A percentile compares a stretch with the other conserved stretches of the same genome.
phyloP scores from a whole-genome alignment of 768 basidiomycete genomes.

The Russula sp. region DNA sequence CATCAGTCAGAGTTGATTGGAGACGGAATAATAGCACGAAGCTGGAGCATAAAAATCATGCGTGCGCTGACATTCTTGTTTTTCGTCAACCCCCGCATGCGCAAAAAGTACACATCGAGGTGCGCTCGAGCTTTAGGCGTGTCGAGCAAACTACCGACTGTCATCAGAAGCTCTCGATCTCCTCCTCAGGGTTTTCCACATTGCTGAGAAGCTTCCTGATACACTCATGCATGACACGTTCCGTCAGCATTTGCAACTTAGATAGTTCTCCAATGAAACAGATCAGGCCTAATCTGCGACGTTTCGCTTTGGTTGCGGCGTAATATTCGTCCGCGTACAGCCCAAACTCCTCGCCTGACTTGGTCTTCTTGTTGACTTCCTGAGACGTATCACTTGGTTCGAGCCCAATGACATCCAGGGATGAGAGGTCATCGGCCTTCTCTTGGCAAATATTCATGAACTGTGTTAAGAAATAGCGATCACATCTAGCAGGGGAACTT shows the following conservation, averaged over 20 bases:
- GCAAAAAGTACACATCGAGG: conserved; percentile 89
- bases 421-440: conserved; percentile 85
- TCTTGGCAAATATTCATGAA: conserved; percentile 95
- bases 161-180: conserved; percentile 89
- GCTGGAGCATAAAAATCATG: conserved; percentile 95
- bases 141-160: conserved; percentile 82
- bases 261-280: conserved; percentile 98
- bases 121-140: conserved; percentile 73
- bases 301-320: conserved; percentile 93
- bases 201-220: conserved; percentile 92
- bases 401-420: conserved; percentile 86
- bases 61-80: conserved; percentile 72
- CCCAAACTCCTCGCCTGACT: conserved; percentile 49
- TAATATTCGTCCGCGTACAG: conserved; percentile 96
- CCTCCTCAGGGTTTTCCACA: conserved; percentile 92
- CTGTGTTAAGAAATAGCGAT: conserved; percentile 94
- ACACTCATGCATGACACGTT: conserved; percentile 98
- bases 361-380: conserved; percentile 33
- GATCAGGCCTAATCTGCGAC: conserved; percentile 93
- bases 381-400: conserved; percentile 57
- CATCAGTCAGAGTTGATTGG: conserved; percentile 8
- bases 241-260: conserved; percentile 97
- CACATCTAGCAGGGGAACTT: conserved; percentile 54
- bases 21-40: conserved; percentile 34
- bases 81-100: conserved; percentile 78